A percentile compares a stretch with the other conserved stretches of the same genome.
These are phyloP conservation scores for Salvia sclarea DNA, from an alignment of 305 asterid genomes.

Conservation along the genomic window DNA sequence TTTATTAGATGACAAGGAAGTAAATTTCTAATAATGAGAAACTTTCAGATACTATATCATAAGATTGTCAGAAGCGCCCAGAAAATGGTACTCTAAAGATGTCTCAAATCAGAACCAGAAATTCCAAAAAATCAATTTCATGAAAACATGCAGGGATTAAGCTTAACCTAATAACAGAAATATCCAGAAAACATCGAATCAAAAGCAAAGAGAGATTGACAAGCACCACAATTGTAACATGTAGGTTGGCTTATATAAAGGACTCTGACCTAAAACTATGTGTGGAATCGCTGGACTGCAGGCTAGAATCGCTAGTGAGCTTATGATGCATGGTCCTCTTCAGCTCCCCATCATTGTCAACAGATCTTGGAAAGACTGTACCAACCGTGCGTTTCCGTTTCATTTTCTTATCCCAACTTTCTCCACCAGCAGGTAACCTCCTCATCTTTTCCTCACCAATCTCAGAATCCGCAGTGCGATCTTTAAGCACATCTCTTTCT, in stretches of 20 bases:
- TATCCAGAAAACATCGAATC: constrained; percentile 14
- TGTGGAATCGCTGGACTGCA: constrained; percentile 67
- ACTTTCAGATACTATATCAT: constrained; percentile 9
- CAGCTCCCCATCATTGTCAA: constrained; percentile 74
- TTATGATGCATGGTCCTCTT: constrained; percentile 70
- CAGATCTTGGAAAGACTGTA: constrained; percentile 68
- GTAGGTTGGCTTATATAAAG: constrained; percentile 5
- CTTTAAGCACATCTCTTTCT: constrained; percentile 74
- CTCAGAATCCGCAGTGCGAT: constrained; percentile 62
- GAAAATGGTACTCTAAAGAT: neutral
- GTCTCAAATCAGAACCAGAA: neutral
- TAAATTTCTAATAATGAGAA: constrained; percentile 19
- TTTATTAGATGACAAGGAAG: constrained; percentile 5
- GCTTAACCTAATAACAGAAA: constrained; percentile 5
- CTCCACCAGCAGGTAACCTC: constrained; percentile 92
- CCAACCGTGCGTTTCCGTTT: constrained; percentile 98
- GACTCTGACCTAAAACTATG: constrained; percentile 66
- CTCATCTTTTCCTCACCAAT: constrained; percentile 80
- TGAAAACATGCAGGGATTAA: constrained; percentile 17
- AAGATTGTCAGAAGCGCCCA: constrained; percentile 19
- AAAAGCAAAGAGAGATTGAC: constrained; percentile 17
- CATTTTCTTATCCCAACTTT: constrained; percentile 98
- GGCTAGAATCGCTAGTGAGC: constrained; percentile 65
- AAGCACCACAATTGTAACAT: constrained; percentile 7
- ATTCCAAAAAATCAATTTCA: neutral